These are phyloP conservation scores for Aspergillus coremiiformis DNA, from an alignment of 495 filamentous ascomycete species.

Conservation along the genomic window DNA sequence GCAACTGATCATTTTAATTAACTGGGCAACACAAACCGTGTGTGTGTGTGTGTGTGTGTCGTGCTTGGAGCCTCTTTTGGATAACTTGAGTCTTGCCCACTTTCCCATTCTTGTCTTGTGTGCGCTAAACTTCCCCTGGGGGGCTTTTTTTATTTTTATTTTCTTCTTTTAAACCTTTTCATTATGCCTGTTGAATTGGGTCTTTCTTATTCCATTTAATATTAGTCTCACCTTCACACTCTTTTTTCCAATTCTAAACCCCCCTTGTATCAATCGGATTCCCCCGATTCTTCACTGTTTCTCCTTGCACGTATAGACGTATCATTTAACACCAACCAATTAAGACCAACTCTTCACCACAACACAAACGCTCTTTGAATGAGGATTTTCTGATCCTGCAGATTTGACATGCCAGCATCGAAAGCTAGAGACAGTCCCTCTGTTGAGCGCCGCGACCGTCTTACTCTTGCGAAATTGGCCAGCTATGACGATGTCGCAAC, in stretches of 20 bases:
- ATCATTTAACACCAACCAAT: neutral
- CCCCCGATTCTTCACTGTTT: neutral
- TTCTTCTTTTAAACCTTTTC: no score
- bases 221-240: neutral
- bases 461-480: slow-evolving; percentile 79
- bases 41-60: no score
- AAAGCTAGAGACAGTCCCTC: slow-evolving; percentile 39
- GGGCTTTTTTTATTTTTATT: neutral
- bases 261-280: neutral
- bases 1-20: neutral
- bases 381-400: slow-evolving; percentile 2
- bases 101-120: neutral
- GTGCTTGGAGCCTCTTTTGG: neutral
- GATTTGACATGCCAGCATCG: slow-evolving; percentile 31
- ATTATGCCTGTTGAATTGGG: neutral
- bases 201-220: neutral
- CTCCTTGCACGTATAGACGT: neutral
- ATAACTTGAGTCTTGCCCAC: neutral
- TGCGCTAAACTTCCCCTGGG: slow-evolving; percentile 9
- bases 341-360: neutral
- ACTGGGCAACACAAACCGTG: slow-evolving; percentile 9
- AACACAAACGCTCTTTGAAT: slow-evolving; percentile 4
- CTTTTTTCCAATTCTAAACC: neutral
- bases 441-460: slow-evolving; percentile 54
- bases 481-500: slow-evolving; percentile 95